Conservation (phyloP, 257 asterid genomes). For the Nicotiana attenuata region DNA sequence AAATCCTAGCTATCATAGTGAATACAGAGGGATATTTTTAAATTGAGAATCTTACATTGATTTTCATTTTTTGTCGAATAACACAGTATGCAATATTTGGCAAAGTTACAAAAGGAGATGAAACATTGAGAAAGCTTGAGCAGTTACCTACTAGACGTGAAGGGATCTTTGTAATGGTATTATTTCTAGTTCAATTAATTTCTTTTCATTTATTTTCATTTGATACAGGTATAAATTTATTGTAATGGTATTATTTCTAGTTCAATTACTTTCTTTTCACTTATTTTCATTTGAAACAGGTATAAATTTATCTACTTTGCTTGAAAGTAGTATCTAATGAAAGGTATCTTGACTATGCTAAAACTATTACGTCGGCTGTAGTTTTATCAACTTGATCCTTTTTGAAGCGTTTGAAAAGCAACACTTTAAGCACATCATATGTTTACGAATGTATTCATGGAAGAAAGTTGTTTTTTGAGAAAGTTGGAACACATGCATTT, state of each 20-base stretch:
- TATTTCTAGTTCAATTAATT: slow-evolving; percentile 3
- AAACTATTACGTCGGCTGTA: neutral
- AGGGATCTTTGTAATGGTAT: slow-evolving; percentile 96
- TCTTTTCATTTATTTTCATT: slow-evolving; percentile 5
- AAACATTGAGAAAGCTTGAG: slow-evolving; percentile 83
- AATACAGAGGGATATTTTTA: neutral
- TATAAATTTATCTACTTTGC: neutral
- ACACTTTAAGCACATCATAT: neutral
- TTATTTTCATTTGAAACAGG: neutral
- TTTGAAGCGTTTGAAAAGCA: neutral
- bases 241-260: slow-evolving; percentile 59
- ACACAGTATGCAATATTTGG: slow-evolving; percentile 94
- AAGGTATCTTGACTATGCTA: neutral
- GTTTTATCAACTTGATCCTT: neutral
- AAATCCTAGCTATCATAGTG: slow-evolving; percentile 5
- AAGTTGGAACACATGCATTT: neutral
- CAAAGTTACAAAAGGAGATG: slow-evolving; percentile 90
- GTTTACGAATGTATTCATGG: neutral
- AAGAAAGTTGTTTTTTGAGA: neutral
- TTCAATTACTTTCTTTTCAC: slow-evolving; percentile 4
- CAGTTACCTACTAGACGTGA: slow-evolving; percentile 72
- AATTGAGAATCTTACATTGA: neutral
- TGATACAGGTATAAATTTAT: slow-evolving; percentile 7
- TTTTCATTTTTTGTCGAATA: slow-evolving; percentile 13
- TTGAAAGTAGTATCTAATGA: neutral